phyloP scores from a whole-genome alignment of 805 yeast genomes.

The Kluyveromyces wickerhamii region DNA sequence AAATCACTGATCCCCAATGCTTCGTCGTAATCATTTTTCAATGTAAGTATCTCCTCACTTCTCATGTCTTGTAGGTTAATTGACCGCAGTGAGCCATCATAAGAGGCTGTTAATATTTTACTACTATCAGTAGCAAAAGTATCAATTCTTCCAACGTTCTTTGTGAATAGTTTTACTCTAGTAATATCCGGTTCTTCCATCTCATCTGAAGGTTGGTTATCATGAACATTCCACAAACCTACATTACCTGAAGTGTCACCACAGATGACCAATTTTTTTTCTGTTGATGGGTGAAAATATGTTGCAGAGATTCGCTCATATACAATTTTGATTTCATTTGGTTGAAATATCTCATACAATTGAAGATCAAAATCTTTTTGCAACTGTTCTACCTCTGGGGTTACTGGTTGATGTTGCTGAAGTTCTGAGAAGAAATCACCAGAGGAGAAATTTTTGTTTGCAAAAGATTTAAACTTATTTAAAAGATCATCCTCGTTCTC shows the following conservation, averaged over 20 bases:
- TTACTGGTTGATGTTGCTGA: conserved; percentile 28
- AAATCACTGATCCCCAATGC: conserved; percentile 71
- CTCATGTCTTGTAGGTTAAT: conserved; percentile 57
- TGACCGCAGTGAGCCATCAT: conserved; percentile 79
- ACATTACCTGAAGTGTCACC: conserved; percentile 86
- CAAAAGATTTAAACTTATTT: conserved; percentile 24
- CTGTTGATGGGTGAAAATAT: conserved; percentile 64
- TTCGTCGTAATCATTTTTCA: conserved; percentile 45
- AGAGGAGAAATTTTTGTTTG: conserved; percentile 39
- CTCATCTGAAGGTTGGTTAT: conserved; percentile 31
- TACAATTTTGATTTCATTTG: conserved; percentile 63
- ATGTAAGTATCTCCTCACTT: conserved; percentile 54
- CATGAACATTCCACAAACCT: conserved; percentile 76
- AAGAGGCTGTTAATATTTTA: conserved; percentile 62
- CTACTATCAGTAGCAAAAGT: conserved; percentile 43
- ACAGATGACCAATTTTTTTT: conserved; percentile 59
- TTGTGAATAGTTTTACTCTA: conserved; percentile 66
- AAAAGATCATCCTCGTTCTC: conserved; percentile 31
- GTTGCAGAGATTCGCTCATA: conserved; percentile 65
- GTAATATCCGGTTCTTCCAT: conserved; percentile 44
- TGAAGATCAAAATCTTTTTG: conserved; percentile 48
- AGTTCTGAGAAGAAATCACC: conserved; percentile 64
- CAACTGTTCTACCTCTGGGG: conserved; percentile 36
- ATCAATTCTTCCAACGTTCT: conserved; percentile 57
- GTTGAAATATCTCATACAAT: conserved; percentile 50